These are phyloP conservation scores for Picea glauca DNA, from an alignment of 75 land plant species.

Conservation along the genomic window DNA sequence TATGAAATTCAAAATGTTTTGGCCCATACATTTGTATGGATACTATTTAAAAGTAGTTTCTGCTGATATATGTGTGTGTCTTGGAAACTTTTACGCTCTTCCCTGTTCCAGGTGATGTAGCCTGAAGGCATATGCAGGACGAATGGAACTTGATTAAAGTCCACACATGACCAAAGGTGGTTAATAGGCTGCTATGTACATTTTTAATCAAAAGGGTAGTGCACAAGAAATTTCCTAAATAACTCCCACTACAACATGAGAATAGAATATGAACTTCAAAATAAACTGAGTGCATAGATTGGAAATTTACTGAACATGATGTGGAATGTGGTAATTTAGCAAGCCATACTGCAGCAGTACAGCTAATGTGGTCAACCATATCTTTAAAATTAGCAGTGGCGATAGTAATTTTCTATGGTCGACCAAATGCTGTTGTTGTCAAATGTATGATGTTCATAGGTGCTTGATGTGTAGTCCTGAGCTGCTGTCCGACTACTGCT, in stretches of 20 bases:
- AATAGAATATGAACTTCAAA: too few species aligned
- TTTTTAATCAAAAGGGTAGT: background rate
- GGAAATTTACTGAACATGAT: too few species aligned
- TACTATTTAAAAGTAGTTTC: too few species aligned
- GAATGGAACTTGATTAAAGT: background rate
- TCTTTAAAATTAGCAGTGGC: background rate
- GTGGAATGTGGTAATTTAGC: too few species aligned
- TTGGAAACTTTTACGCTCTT: background rate
- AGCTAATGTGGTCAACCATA: background rate
- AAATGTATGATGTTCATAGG: background rate
- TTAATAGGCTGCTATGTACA: background rate
- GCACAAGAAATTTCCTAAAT: background rate
- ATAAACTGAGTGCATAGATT: too few species aligned
- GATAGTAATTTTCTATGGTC: background rate
- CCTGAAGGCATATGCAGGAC: background rate
- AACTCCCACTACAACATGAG: background rate
- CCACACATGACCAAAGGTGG: background rate
- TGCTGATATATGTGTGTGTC: too few species aligned
- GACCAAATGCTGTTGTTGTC: background rate
- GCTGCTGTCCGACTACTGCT: too few species aligned
- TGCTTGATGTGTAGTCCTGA: background rate
- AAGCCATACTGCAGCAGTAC: too few species aligned
- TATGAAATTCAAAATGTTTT: too few species aligned
- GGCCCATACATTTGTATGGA: too few species aligned
- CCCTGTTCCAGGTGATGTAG: background rate